These are phyloP conservation scores for Calophaca sinica DNA, from an alignment of 306 rosid genomes.

Conservation along the genomic window DNA sequence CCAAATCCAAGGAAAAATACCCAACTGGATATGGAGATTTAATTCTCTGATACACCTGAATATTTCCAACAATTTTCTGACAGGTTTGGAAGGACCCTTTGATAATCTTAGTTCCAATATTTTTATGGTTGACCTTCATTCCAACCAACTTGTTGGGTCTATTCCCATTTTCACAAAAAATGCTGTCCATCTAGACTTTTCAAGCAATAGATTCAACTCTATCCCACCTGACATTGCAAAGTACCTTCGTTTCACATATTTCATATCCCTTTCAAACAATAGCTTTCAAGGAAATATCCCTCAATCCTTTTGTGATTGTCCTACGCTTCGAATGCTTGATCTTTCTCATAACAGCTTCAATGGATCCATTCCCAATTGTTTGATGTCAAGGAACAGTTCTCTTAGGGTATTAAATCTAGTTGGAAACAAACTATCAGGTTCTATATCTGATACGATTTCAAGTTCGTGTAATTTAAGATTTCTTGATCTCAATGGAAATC, in stretches of 20 bases:
- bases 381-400: not conserved
- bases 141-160: constrained; percentile 45
- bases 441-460: constrained; percentile 33
- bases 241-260: not conserved
- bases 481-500: constrained; percentile 48
- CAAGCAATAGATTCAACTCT: constrained; percentile 47
- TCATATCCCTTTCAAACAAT: constrained; percentile 43
- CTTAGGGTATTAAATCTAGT: constrained; percentile 21
- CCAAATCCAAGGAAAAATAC: constrained; percentile 49
- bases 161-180: not conserved
- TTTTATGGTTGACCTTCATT: constrained; percentile 35
- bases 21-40: constrained; percentile 62
- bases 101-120: not conserved
- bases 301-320: constrained; percentile 33
- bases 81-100: constrained; percentile 31
- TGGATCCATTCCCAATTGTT: constrained; percentile 42
- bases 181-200: constrained; percentile 38
- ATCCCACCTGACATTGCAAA: constrained; percentile 34
- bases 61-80: constrained; percentile 54
- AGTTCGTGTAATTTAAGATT: not conserved
- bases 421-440: constrained; percentile 35
- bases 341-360: constrained; percentile 42
- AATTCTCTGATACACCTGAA: not conserved
- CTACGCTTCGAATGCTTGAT: constrained; percentile 41
- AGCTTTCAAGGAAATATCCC: constrained; percentile 16